Evolutionary conservation across 768 basidiomycete species (phyloP), one percentile per base, ranked within the genome.

Genomic region (Trichaptum fuscoviolaceum): DNA sequence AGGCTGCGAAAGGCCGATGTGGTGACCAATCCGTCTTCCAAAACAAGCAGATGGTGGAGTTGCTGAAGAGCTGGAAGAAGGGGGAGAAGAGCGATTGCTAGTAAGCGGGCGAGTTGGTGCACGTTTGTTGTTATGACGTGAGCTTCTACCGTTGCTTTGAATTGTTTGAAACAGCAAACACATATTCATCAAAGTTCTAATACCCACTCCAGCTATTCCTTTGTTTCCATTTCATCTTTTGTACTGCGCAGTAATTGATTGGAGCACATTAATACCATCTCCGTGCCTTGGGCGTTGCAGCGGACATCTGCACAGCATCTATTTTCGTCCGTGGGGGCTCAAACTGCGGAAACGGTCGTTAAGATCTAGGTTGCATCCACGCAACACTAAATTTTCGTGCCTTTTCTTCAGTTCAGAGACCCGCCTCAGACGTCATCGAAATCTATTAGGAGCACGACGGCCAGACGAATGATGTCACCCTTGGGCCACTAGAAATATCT

Each of bases 1-100:
- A 65, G 15, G 62, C 58, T 5, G 67, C 67, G 30, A 68, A 66
- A 57, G 67, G 67, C 5, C 17, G 20, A 25, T 66, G 63, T 65
- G 67, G 64, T 12, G 65, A 65, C 6, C 26, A 68, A n/a, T 62
- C 42, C 6, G 35, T 34, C 23, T 66, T 65, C 30, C 42, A 58
- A 1, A 66, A 66, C 30, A 8, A 23, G 12, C 58, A 64, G 59
- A 67, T 67, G 67, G 60, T 35, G 9, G 24, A 26, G 24, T 35
- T 65, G 2, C 35, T 67, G 18, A 52, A 57, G 34, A 61, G 25
- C 8, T 34, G 59, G 30, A 61, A 61, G 23, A 30, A 30, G 30
- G 30, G 30, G 30, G 59, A 17, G 17, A 34, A 61, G 23, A 23
- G 59, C 12, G 59, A 61, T 52, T 52, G 42, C 20, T 52, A 12